A percentile compares a stretch with the other conserved stretches of the same genome.
phyloP scores from a whole-genome alignment of 495 filamentous ascomycete species.

The Neurospora hispaniola region DNA sequence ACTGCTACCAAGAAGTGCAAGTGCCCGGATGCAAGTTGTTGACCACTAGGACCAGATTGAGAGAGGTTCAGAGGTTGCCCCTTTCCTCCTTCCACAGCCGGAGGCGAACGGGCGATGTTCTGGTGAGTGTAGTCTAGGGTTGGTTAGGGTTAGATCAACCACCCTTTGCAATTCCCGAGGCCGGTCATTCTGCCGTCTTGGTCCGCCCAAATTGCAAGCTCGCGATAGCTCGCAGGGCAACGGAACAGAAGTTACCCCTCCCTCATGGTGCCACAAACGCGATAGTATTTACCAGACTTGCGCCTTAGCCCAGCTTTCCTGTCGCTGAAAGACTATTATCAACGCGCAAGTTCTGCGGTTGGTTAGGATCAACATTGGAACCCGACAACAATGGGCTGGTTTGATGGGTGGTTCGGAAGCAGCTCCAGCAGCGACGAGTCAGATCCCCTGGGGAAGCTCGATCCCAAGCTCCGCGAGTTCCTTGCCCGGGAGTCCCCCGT shows the following conservation, averaged over 20 bases:
- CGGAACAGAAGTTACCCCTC: not conserved
- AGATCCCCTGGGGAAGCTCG: conserved; percentile 72
- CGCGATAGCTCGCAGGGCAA: not conserved
- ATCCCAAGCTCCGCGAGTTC: conserved; percentile 75
- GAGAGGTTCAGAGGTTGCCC: not conserved
- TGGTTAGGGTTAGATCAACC: not conserved
- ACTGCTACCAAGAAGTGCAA: not conserved
- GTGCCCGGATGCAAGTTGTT: not conserved
- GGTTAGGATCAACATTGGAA: not conserved
- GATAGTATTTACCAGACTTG: not conserved
- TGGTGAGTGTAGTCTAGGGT: not conserved
- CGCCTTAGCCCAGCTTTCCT: not conserved
- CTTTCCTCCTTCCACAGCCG: not conserved
- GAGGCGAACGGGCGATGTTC: not conserved
- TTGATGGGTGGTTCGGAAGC: conserved; percentile 36
- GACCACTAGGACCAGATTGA: not conserved
- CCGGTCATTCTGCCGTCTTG: not conserved
- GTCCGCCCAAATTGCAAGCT: not conserved
- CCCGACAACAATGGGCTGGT: conserved; percentile 55
- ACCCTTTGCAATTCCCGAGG: not conserved
- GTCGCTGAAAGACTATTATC: not conserved
- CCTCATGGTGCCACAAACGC: not conserved
- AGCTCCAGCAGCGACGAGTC: conserved; percentile 22
- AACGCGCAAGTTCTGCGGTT: not conserved
- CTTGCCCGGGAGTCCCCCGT: conserved; percentile 72